A percentile compares a stretch with the other conserved stretches of the same genome.
Conservation (phyloP, 108 stramenopile genomes). For the Hondaea fermentalgiana region DNA sequence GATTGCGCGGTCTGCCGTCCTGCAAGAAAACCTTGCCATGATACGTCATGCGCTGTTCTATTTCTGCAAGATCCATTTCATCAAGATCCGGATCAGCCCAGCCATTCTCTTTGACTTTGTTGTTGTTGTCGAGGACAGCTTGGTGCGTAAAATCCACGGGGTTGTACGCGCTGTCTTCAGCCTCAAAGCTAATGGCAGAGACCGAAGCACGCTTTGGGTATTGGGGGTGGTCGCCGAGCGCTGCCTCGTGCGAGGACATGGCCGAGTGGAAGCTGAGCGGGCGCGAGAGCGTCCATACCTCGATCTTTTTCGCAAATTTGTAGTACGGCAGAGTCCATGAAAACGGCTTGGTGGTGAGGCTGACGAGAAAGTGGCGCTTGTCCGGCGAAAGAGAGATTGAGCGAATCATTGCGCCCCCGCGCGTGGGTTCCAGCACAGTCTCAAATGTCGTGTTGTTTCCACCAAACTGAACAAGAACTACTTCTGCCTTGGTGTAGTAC, state of each 20-base stretch:
- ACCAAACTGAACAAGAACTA: background rate
- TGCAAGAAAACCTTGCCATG: background rate
- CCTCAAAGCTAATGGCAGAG: background rate
- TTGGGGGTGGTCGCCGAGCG: background rate
- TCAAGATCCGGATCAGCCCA: background rate
- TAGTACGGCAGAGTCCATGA: background rate
- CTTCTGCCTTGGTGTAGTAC: background rate
- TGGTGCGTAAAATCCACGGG: slow-evolving; percentile 1
- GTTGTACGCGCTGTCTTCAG: background rate
- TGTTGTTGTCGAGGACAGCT: background rate
- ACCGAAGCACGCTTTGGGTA: background rate
- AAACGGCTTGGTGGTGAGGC: background rate
- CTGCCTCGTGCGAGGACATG: background rate
- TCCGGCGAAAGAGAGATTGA: background rate
- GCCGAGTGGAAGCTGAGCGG: background rate
- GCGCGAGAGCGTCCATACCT: background rate
- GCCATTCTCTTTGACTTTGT: background rate
- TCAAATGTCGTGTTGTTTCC: background rate
- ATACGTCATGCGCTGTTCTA: background rate
- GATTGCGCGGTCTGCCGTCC: background rate
- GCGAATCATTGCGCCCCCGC: background rate
- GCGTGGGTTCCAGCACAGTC: background rate
- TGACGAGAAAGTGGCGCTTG: background rate
- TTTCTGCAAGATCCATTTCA: background rate
- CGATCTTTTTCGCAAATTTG: background rate